phyloP scores from a whole-genome alignment of 805 yeast genomes.

The Metschnikowia cerradonensis region DNA sequence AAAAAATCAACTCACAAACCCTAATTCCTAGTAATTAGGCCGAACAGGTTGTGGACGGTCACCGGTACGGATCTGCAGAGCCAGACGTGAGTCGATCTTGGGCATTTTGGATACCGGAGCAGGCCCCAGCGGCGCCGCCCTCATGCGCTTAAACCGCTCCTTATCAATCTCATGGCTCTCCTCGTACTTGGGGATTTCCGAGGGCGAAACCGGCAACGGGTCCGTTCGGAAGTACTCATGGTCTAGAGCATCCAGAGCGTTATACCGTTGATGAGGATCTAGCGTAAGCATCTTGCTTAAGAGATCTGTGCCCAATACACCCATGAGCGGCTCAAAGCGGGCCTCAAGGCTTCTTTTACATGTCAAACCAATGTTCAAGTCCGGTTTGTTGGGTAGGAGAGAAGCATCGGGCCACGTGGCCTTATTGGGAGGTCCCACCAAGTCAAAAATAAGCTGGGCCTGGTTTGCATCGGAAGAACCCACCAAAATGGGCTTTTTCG shows the following conservation, averaged over 20 bases:
- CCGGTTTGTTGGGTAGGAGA: constrained; percentile 52
- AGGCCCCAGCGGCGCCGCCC: constrained; percentile 2
- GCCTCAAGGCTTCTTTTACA: constrained; percentile 45
- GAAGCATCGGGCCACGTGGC: constrained; percentile 59
- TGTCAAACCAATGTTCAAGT: constrained; percentile 43
- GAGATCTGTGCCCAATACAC: constrained; percentile 49
- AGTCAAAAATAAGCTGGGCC: constrained; percentile 71
- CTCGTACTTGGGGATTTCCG: constrained; percentile 62
- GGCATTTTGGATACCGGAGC: constrained; percentile 5
- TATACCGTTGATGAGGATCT: constrained; percentile 69
- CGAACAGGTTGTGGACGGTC: constrained; percentile 4
- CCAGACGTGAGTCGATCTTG: constrained; percentile 1
- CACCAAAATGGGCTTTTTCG: constrained; percentile 73
- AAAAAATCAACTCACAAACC: too few relatives aligned
- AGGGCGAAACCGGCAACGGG: constrained; percentile 59
- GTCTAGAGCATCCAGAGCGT: constrained; percentile 73
- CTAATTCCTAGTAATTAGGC: background rate
- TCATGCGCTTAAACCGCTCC: constrained; percentile 49
- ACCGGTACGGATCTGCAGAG: constrained; percentile 1
- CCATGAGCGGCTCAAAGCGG: constrained; percentile 43
- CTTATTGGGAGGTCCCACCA: constrained; percentile 74
- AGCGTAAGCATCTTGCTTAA: constrained; percentile 59
- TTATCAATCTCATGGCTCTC: constrained; percentile 89
- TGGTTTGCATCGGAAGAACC: constrained; percentile 89
- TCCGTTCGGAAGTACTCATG: constrained; percentile 64